Evolutionary conservation across 1,139 yeast species (phyloP).

Genomic region (Candida sanyaensis): DNA sequence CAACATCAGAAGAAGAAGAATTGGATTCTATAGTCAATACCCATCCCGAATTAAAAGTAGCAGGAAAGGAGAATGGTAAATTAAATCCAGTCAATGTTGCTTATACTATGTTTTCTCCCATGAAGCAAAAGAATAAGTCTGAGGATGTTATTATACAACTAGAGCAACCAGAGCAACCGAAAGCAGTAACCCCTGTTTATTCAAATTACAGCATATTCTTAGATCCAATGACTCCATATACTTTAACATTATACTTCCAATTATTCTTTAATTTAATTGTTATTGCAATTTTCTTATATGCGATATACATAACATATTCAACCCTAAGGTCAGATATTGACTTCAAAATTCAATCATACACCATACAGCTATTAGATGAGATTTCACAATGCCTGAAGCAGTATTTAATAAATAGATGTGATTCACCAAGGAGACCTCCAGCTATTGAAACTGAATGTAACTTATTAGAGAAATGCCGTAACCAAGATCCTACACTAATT

Average conservation of each 20-base stretch:
- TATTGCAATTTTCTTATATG: conserved; percentile 53
- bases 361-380: conserved; percentile 62
- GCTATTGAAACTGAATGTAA: conserved; percentile 74
- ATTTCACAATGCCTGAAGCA: conserved; percentile 72
- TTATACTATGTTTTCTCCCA: conserved; percentile 46
- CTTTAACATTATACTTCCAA: conserved; percentile 72
- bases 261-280: conserved; percentile 64
- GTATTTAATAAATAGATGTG: conserved; percentile 72
- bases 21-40: conserved; percentile 21
- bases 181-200: conserved; percentile 1
- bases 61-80: conserved; percentile 24
- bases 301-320: conserved; percentile 54
- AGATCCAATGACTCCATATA: conserved; percentile 47
- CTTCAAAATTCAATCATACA: conserved; percentile 63
- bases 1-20: conserved; percentile 2
- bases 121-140: not conserved
- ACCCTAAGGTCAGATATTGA: conserved; percentile 74
- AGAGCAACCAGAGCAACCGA: conserved; percentile 3
- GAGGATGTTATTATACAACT: conserved; percentile 19
- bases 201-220: conserved; percentile 11
- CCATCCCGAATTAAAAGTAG: conserved; percentile 37
- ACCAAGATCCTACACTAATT: conserved; percentile 76
- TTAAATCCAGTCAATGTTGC: conserved; percentile 45
- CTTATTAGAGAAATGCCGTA: conserved; percentile 83
- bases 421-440: conserved; percentile 54